Conservation (phyloP, 805 yeast species). For the Cyberlindnera maclurae region DNA sequence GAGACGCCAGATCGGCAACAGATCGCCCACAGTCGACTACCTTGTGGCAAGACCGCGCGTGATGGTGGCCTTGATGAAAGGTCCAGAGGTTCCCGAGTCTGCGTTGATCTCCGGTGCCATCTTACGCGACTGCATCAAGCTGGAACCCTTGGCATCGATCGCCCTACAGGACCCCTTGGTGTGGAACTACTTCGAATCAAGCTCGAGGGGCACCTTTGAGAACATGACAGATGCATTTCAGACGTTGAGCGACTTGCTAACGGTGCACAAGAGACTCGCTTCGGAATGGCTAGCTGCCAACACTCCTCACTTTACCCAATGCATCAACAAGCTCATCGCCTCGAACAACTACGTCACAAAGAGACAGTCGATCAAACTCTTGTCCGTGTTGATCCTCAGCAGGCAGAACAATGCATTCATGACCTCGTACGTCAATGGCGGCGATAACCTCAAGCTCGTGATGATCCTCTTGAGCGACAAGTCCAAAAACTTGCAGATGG, state of each 20-base stretch:
- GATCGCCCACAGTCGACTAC: slow-evolving; percentile 85
- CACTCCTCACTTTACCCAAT: slow-evolving; percentile 47
- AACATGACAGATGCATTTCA: slow-evolving; percentile 85
- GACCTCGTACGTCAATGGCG: slow-evolving; percentile 69
- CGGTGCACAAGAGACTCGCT: slow-evolving; percentile 61
- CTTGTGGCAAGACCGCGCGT: slow-evolving; percentile 60
- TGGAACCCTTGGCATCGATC: slow-evolving; percentile 58
- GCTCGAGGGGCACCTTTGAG: slow-evolving; percentile 74
- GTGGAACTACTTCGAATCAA: slow-evolving; percentile 81
- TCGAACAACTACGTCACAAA: slow-evolving; percentile 86
- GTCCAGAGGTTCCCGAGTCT: slow-evolving; percentile 68
- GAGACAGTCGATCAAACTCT: slow-evolving; percentile 77
- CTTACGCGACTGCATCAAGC: slow-evolving; percentile 76
- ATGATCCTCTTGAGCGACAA: slow-evolving; percentile 86
- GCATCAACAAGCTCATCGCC: slow-evolving; percentile 63
- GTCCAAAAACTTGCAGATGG: slow-evolving; percentile 81
- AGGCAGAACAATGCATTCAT: slow-evolving; percentile 67
- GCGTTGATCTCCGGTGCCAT: slow-evolving; percentile 73
- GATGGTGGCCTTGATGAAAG: slow-evolving; percentile 51
- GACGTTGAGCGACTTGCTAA: slow-evolving; percentile 63
- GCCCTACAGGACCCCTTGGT: slow-evolving; percentile 53
- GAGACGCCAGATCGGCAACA: slow-evolving; percentile 67
- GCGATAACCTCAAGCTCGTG: slow-evolving; percentile 75
- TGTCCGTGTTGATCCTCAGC: slow-evolving; percentile 64
- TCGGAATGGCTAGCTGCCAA: slow-evolving; percentile 59